Base-by-base conservation (phyloP, 2,329 filamentous ascomycete species). In the Sporothrix euskadiensis region DNA sequence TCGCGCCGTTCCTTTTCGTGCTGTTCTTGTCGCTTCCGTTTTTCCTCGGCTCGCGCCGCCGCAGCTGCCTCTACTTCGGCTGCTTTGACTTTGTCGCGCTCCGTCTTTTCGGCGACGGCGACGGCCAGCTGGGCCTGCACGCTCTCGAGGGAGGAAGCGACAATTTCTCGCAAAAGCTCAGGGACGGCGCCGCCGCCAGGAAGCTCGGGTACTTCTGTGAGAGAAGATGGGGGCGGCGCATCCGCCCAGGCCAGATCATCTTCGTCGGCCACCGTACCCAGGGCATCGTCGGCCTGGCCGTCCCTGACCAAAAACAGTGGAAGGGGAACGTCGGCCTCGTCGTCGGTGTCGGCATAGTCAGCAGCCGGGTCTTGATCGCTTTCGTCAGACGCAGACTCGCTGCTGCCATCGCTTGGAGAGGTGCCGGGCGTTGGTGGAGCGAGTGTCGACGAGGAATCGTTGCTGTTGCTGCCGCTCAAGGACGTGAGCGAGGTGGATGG, bases 141-240 rank as follows among this genome's bases (percentile, higher is more conserved):
- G 26, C 81, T 85, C 5, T 83, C 81, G 22, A 88, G 81, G 2
- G 87, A 87, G 1, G 81, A 77, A 16, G 79, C 76, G 10, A 88
- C 76, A 19, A 88, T 76, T 7, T 82, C 79, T 4, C 79, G 75
- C 1, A 88, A 78, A 8, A 84, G 78, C 4, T 83, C 81, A 2
- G 83, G 83, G 0, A 81, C 81, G 71, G 65, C 44, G 14, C 7
- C 47, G 30, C 81, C 76, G 52, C 82, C 81, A 19, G 82, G 81
- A 8, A 47, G 56, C 2, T 2, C 80, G 1, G 68, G 16, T 0
- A 80, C 77, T 41, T 82, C 80, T 4, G 73, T 79, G 7, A 89
- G 78, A 0, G 81, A 82, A 12, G 78, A 76, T 0, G 87, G 87
- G 4, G 85, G 85, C 2, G 83, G 81, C 75, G 85, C 87, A 69